Evolutionary conservation across 225 moss, liverwort and hornwort species (phyloP), one percentile per base, ranked within the genome.

Genomic region (Takakia lepidozioides): DNA sequence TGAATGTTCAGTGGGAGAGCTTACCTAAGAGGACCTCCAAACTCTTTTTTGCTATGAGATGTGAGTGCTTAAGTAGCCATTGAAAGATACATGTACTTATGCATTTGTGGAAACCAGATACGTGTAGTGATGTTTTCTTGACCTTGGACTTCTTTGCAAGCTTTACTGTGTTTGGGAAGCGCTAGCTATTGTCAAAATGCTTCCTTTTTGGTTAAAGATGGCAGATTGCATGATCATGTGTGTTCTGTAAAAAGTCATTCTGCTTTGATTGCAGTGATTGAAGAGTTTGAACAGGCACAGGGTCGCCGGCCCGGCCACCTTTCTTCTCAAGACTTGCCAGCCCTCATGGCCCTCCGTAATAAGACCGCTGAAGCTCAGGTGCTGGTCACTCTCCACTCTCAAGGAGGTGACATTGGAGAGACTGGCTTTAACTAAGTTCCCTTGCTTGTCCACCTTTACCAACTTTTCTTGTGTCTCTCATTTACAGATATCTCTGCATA

Each of bases 191-290:
- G n/a, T n/a, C n/a, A n/a, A n/a, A n/a, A n/a, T n/a, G n/a, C n/a
- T n/a, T n/a, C n/a, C 21, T 45, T 25, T 48, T 23, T 14, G 32
- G 32, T 32, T 7, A 41, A 18, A 27, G 6, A 5, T 10, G 19
- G 11, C 27, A 14, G 40, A 19, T 42, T 42, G 25, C 43, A 21
- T 2, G 34, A 10, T 35, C 45, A 29, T 10, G 25, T 19, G 40
- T 20, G 16, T 37, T 32, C 32, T n/a, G n/a, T n/a, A n/a, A n/a
- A n/a, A n/a, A n/a, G n/a, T n/a, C n/a, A n/a, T n/a, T n/a, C n/a
- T n/a, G n/a, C n/a, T n/a, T n/a, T n/a, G n/a, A n/a, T n/a, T 72
- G 55, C 76, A 98, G 98, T 91, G 69, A 58, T 98, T 29, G 91
- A 98, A 26, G 85, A 98, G 60, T 98, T 87, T 61, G 98, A 98